Evolutionary conservation across 495 filamentous ascomycete species (phyloP).

Genomic region (Neurospora africana): DNA sequence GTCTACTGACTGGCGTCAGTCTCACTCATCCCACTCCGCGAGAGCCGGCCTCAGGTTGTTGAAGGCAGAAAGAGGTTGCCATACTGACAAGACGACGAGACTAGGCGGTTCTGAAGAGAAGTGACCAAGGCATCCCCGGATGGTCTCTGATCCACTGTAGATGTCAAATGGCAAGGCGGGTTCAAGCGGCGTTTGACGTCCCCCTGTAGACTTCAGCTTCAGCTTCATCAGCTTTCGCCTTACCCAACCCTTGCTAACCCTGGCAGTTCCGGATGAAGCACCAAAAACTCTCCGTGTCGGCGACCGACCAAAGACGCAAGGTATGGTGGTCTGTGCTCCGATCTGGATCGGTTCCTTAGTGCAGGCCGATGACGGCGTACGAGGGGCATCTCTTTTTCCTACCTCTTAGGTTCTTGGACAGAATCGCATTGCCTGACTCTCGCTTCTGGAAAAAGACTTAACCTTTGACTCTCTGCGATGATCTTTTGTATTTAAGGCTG

Average conservation of each 20-base stretch:
- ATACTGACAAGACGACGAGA: neutral
- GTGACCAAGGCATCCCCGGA: neutral
- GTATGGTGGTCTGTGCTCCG: neutral
- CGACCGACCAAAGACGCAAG: neutral
- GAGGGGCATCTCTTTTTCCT: slow-evolving; percentile 10
- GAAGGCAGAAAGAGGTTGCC: neutral
- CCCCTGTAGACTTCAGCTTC: neutral
- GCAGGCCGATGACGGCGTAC: slow-evolving; percentile 5
- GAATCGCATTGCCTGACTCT: neutral
- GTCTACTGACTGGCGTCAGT: neutral
- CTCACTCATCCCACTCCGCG: neutral
- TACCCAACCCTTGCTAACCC: neutral
- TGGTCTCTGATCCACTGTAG: neutral
- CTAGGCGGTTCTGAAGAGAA: neutral
- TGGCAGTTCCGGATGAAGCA: neutral
- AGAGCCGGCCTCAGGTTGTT: neutral
- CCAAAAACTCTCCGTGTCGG: neutral
- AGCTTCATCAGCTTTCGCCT: neutral
- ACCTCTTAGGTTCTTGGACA: neutral
- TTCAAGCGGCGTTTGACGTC: neutral
- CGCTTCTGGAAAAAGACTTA: neutral
- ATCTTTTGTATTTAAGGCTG: neutral
- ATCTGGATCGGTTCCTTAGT: neutral
- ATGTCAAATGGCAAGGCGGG: neutral
- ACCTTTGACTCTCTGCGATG: neutral